Percentiles rank a stretch among this genome's conserved stretches.
Evolutionary conservation across 2,329 filamentous ascomycete genomes (phyloP).

Genomic region (Arthrinium phaeospermum): DNA sequence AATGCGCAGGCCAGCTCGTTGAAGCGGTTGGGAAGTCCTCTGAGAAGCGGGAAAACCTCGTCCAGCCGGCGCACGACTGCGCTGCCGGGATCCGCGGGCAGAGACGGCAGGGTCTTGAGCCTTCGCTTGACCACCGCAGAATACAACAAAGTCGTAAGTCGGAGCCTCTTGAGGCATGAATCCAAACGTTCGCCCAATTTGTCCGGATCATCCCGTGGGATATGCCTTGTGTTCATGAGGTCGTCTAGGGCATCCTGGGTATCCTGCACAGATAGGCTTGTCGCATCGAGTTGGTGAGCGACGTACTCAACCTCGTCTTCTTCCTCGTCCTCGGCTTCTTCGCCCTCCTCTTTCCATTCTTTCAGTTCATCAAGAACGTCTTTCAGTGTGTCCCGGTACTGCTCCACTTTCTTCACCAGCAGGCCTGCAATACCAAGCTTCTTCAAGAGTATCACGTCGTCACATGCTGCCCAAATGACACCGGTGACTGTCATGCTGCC

Average conservation of each 20-base stretch:
- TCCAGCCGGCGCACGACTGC: slow-evolving; percentile 55
- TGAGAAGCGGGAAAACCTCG: slow-evolving; percentile 60
- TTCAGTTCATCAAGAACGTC: slow-evolving; percentile 87
- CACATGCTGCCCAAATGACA: slow-evolving; percentile 83
- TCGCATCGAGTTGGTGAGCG: slow-evolving; percentile 37
- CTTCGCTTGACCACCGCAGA: slow-evolving; percentile 73
- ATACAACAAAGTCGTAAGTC: slow-evolving; percentile 72
- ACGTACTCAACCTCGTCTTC: slow-evolving; percentile 51
- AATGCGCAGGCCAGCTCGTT: slow-evolving; percentile 75
- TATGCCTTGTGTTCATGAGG: slow-evolving; percentile 67
- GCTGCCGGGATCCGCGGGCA: slow-evolving; percentile 42
- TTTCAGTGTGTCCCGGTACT: slow-evolving; percentile 76
- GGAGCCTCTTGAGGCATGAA: slow-evolving; percentile 66
- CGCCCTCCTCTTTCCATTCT: slow-evolving; percentile 73
- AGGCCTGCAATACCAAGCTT: slow-evolving; percentile 72
- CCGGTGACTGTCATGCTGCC: slow-evolving; percentile 72
- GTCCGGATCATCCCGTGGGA: slow-evolving; percentile 69
- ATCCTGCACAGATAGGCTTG: slow-evolving; percentile 54
- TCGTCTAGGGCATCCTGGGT: slow-evolving; percentile 70
- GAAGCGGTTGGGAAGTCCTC: slow-evolving; percentile 67
- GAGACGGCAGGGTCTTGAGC: slow-evolving; percentile 61
- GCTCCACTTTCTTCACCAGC: slow-evolving; percentile 72
- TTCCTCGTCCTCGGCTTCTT: slow-evolving; percentile 50
- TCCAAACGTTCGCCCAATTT: slow-evolving; percentile 70
- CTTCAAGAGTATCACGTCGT: slow-evolving; percentile 69